phyloP scores from a whole-genome alignment of 2,329 filamentous ascomycete genomes.

The Monosporascus sp. region DNA sequence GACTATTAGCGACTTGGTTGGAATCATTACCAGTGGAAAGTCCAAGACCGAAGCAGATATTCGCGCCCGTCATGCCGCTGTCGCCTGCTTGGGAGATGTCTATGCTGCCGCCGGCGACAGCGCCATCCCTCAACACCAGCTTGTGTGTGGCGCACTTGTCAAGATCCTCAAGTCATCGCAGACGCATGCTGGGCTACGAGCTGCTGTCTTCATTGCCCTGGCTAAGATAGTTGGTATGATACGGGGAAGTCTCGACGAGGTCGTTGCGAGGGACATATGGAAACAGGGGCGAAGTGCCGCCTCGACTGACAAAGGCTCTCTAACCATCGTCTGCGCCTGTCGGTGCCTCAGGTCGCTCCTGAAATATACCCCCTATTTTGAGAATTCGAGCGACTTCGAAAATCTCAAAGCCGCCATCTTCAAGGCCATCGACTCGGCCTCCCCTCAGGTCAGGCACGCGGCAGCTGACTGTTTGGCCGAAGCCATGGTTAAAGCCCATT shows the following conservation, averaged over 20 bases:
- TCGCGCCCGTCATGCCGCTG: conserved; percentile 79
- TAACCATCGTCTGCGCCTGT: conserved; percentile 75
- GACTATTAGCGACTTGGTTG: conserved; percentile 82
- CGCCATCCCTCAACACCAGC: conserved; percentile 73
- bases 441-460: conserved; percentile 72
- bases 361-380: conserved; percentile 72
- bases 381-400: conserved; percentile 86
- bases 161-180: conserved; percentile 77
- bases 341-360: conserved; percentile 71
- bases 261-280: conserved; percentile 83
- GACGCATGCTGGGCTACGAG: conserved; percentile 75
- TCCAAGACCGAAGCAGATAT: conserved; percentile 69
- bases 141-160: conserved; percentile 66
- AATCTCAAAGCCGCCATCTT: conserved; percentile 76
- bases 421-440: conserved; percentile 79
- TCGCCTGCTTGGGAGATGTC: conserved; percentile 79
- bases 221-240: conserved; percentile 74
- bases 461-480: conserved; percentile 81
- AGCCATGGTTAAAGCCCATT: conserved; percentile 76
- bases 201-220: conserved; percentile 69
- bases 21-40: conserved; percentile 68
- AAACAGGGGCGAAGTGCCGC: conserved; percentile 79
- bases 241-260: conserved; percentile 73
- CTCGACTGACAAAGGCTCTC: conserved; percentile 71
- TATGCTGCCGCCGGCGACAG: conserved; percentile 93